Conservation (phyloP, 2,329 filamentous ascomycete species). For the Alternaria sp. region DNA sequence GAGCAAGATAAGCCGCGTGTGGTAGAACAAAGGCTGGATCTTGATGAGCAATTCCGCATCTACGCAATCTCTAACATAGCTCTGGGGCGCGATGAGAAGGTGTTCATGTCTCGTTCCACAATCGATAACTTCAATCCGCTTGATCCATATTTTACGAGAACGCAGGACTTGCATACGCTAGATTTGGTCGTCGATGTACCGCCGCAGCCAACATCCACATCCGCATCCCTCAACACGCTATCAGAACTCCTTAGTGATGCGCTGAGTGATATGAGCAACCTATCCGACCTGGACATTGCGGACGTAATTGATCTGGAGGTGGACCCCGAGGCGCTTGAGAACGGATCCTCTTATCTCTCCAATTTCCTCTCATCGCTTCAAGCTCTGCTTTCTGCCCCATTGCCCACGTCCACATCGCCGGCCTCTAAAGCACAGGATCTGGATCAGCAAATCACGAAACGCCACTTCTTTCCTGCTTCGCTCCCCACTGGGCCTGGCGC, state of each 20-base stretch:
- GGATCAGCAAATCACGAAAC: constrained; percentile 29
- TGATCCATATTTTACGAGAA: constrained; percentile 83
- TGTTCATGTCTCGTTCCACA: constrained; percentile 79
- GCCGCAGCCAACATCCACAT: constrained; percentile 33
- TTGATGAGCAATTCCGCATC: constrained; percentile 69
- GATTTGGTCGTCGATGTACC: constrained; percentile 73
- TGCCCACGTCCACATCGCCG: constrained; percentile 26
- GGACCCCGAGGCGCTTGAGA: constrained; percentile 34
- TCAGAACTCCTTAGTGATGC: constrained; percentile 37
- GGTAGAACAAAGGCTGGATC: constrained; percentile 40
- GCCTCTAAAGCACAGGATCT: constrained; percentile 14
- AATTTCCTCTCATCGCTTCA: constrained; percentile 50
- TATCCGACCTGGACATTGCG: constrained; percentile 35
- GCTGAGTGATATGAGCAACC: constrained; percentile 35
- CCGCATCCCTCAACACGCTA: constrained; percentile 25
- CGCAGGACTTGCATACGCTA: constrained; percentile 75
- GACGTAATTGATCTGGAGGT: constrained; percentile 38
- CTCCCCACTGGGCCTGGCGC: constrained; percentile 69
- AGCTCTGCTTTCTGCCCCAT: constrained; percentile 42
- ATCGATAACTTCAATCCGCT: constrained; percentile 72
- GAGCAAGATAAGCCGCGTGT: constrained; percentile 60
- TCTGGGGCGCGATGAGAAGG: constrained; percentile 85
- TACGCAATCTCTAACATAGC: constrained; percentile 82
- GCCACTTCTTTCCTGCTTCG: constrained; percentile 56
- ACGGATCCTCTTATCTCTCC: constrained; percentile 44